Percentiles rank a stretch among this genome's conserved stretches.
phyloP scores from a whole-genome alignment of 208 protist species.

The Acanthamoeba royreba region DNA sequence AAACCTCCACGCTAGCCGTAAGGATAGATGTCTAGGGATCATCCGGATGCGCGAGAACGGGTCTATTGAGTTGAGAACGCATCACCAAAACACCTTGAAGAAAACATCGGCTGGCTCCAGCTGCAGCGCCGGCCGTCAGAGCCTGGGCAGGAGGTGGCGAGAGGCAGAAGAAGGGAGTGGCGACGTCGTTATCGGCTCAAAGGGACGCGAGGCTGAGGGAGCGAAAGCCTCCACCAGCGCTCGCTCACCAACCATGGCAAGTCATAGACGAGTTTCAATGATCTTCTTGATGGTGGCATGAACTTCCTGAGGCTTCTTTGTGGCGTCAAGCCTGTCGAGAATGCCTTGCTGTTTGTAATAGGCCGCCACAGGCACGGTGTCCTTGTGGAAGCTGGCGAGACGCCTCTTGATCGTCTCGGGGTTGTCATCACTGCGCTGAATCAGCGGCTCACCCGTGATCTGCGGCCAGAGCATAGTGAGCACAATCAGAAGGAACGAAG shows the following conservation, averaged over 20 bases:
- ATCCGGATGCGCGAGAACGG: too few relatives aligned
- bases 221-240: too few relatives aligned
- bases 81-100: too few relatives aligned
- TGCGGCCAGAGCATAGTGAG: not conserved
- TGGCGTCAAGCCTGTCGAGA: not conserved
- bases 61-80: too few relatives aligned
- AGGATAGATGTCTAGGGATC: too few relatives aligned
- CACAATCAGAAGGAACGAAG: not conserved
- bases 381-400: conserved; percentile 68
- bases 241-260: not conserved
- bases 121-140: too few relatives aligned
- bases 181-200: too few relatives aligned
- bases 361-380: conserved; percentile 62
- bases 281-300: not conserved
- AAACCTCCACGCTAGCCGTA: too few relatives aligned
- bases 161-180: too few relatives aligned
- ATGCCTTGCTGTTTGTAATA: conserved; percentile 66
- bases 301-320: not conserved
- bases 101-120: too few relatives aligned
- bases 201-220: too few relatives aligned
- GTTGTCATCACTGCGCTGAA: conserved; percentile 77
- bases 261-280: not conserved
- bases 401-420: conserved; percentile 70
- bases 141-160: too few relatives aligned
- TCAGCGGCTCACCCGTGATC: conserved; percentile 75